These are phyloP conservation scores for Avicennia marina DNA, from an alignment of 257 asterid species.

Conservation along the genomic window DNA sequence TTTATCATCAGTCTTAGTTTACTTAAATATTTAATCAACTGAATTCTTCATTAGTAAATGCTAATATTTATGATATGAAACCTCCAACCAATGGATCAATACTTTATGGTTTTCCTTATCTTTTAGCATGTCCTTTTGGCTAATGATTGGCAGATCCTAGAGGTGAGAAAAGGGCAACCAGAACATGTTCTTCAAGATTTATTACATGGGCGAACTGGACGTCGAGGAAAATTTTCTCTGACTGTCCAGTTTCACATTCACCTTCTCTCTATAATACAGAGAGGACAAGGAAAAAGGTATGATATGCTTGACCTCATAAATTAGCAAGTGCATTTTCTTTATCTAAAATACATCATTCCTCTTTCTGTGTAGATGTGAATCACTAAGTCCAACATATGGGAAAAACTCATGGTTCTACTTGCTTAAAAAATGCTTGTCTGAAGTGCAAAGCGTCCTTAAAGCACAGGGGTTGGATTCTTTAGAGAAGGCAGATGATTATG, in stretches of 20 bases:
- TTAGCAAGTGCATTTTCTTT: background rate
- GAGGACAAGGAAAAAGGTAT: conserved; percentile 60
- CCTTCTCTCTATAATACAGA: conserved; percentile 46
- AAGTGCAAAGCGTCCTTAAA: conserved; percentile 32
- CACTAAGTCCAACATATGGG: conserved; percentile 34
- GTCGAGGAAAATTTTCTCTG: conserved; percentile 51
- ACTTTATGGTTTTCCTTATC: conserved; percentile 1
- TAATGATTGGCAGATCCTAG: conserved; percentile 22
- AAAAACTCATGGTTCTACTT: conserved; percentile 49
- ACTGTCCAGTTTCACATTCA: conserved; percentile 55
- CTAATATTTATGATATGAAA: too few species aligned
- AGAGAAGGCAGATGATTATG: conserved; percentile 41
- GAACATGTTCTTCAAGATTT: conserved; percentile 37
- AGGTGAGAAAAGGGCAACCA: conserved; percentile 25
- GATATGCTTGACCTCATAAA: conserved; percentile 6
- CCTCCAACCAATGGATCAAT: too few species aligned
- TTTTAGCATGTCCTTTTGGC: background rate
- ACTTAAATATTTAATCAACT: too few species aligned
- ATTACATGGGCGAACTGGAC: conserved; percentile 53
- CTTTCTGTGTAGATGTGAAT: conserved; percentile 28
- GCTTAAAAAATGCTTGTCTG: conserved; percentile 50
- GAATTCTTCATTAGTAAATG: too few species aligned
- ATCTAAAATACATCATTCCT: background rate
- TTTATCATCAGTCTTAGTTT: too few species aligned
- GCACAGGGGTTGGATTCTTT: conserved; percentile 40